Base-by-base conservation (phyloP, 208 protist species). In the Ichthyophonus hoferi region DNA sequence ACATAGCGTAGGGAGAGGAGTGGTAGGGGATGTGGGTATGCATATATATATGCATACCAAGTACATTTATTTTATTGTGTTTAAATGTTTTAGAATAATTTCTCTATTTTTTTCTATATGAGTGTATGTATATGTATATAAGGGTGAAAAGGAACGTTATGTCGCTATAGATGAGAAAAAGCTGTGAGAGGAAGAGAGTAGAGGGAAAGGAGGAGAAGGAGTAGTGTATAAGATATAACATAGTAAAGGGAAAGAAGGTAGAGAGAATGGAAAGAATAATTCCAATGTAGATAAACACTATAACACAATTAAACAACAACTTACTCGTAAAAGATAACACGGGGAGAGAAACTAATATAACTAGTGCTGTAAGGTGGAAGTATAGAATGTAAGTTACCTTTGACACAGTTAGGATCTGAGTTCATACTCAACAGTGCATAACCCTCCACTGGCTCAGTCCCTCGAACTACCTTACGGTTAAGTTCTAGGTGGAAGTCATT, bases 311-410 rank as follows among this genome's bases (percentile, higher is more conserved):
- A n/a, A n/a, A n/a, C n/a, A n/a, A n/a, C n/a, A n/a, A n/a, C n/a
- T n/a, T n/a, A n/a, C n/a, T n/a, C n/a, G n/a, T n/a, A n/a, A n/a
- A n/a, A n/a, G n/a, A n/a, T n/a, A n/a, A n/a, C n/a, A n/a, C n/a
- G n/a, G n/a, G n/a, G n/a, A n/a, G n/a, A n/a, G n/a, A n/a, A n/a
- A n/a, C n/a, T n/a, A n/a, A n/a, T n/a, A n/a, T n/a, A n/a, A n/a
- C n/a, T n/a, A n/a, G n/a, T n/a, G n/a, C n/a, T n/a, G n/a, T n/a
- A n/a, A n/a, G n/a, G n/a, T n/a, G n/a, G n/a, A n/a, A n/a, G n/a
- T n/a, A n/a, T n/a, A n/a, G n/a, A n/a, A n/a, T n/a, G n/a, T n/a
- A 82, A 37, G 14, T 77, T 79, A 87, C 84, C 84, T 87, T 87
- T 87, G 33, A 87, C 42, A 39, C 84, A 87, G 39, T 87, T 87